These are phyloP conservation scores for Diplodia seriata DNA, from an alignment of 2,329 filamentous ascomycete genomes.

Conservation along the genomic window DNA sequence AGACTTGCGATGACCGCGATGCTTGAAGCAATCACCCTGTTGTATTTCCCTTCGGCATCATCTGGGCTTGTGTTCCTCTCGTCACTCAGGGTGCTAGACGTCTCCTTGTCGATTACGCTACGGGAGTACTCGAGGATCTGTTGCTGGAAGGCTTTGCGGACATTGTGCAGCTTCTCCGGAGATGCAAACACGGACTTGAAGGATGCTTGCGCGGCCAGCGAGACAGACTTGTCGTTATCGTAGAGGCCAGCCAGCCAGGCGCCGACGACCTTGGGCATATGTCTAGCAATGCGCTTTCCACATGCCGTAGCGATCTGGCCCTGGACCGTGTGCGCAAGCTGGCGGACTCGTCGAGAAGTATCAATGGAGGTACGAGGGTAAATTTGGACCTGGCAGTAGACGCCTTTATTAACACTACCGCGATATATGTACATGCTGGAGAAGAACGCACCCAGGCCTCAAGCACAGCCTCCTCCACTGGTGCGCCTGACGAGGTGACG, in stretches of 20 bases:
- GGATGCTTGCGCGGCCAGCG: conserved; percentile 78
- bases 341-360: conserved; percentile 83
- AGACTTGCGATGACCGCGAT: conserved; percentile 63
- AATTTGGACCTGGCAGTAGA: conserved; percentile 70
- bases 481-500: conserved; percentile 65
- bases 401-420: conserved; percentile 47
- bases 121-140: conserved; percentile 83
- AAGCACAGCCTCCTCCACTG: conserved; percentile 80
- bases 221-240: conserved; percentile 80
- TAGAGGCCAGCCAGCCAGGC: conserved; percentile 92
- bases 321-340: conserved; percentile 81
- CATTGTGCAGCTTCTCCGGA: conserved; percentile 75
- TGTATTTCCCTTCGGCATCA: conserved; percentile 85
- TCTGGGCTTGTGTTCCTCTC: conserved; percentile 83
- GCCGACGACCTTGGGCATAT: conserved; percentile 78
- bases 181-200: conserved; percentile 77
- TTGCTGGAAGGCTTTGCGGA: conserved; percentile 82
- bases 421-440: conserved; percentile 42
- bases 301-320: conserved; percentile 63
- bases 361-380: conserved; percentile 93
- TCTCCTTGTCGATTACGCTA: conserved; percentile 79
- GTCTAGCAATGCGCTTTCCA: conserved; percentile 83
- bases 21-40: conserved; percentile 72
- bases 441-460: conserved; percentile 78
- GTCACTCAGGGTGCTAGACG: conserved; percentile 82